A percentile compares a stretch with the other conserved stretches of the same genome.
Conservation (phyloP, 108 stramenopile genomes). For the Hondaea fermentalgiana region DNA sequence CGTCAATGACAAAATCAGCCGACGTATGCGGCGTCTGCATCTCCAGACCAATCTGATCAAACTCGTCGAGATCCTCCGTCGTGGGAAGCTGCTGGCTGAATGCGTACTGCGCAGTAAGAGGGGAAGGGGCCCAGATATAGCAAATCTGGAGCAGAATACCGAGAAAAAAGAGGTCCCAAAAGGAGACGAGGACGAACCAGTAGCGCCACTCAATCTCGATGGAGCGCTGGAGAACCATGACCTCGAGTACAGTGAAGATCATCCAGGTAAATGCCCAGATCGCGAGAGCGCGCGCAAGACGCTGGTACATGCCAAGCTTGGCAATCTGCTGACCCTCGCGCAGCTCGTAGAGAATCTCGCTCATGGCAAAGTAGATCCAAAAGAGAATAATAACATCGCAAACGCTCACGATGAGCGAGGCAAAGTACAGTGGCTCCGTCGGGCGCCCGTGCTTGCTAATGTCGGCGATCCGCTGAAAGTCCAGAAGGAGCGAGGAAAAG, state of each 20-base stretch:
- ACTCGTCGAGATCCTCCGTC: conserved; percentile 6
- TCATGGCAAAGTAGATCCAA: conserved; percentile 12
- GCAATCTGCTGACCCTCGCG: background rate
- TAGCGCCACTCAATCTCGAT: background rate
- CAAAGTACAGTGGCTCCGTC: background rate
- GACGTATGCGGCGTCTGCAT: background rate
- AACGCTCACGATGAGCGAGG: background rate
- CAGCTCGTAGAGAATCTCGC: background rate
- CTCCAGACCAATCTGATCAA: conserved; percentile 9
- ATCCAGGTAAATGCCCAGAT: background rate
- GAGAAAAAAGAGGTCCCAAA: conserved; percentile 9
- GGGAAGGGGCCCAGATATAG: background rate
- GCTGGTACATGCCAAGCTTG: conserved; percentile 7
- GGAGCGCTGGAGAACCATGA: background rate
- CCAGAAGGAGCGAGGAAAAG: background rate
- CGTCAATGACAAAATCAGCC: background rate
- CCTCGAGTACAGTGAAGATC: background rate
- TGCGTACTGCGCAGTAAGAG: background rate
- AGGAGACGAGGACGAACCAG: conserved; percentile 1
- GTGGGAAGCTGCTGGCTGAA: conserved; percentile 14
- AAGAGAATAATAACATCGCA: background rate
- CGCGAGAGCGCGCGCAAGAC: background rate
- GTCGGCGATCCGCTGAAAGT: background rate
- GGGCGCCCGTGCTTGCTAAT: background rate
- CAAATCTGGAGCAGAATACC: background rate